Evolutionary conservation across 257 asterid genomes (phyloP).

Genomic region (Ocimum tenuiflorum): DNA sequence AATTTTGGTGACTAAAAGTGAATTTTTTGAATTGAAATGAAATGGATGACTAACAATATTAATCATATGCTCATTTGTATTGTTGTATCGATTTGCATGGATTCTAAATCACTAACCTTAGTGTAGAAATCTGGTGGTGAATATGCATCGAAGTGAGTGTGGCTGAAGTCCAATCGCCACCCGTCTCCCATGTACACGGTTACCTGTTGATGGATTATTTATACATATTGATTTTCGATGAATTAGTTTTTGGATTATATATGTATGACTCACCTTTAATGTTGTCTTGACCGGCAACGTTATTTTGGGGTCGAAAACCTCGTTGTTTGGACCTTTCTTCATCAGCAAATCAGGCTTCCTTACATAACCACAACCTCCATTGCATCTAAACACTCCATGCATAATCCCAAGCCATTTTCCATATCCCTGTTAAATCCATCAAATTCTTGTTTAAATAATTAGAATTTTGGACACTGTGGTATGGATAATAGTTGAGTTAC

Average conservation of each 20-base stretch:
- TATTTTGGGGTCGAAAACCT: slow-evolving; percentile 63
- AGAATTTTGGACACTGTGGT: too few species aligned
- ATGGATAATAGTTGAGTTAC: too few species aligned
- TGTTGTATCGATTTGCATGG: too few species aligned
- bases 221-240: neutral
- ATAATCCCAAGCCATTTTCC: slow-evolving; percentile 79
- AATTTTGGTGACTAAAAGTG: too few species aligned
- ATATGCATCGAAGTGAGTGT: slow-evolving; percentile 72
- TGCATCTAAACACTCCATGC: slow-evolving; percentile 81
- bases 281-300: slow-evolving; percentile 44
- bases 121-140: slow-evolving; percentile 87
- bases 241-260: neutral
- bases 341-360: slow-evolving; percentile 67
- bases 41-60: too few species aligned
- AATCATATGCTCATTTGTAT: too few species aligned
- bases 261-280: slow-evolving; percentile 36
- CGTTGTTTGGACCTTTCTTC: slow-evolving; percentile 32
- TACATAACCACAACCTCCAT: slow-evolving; percentile 77
- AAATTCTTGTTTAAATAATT: too few species aligned
- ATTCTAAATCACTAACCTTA: slow-evolving; percentile 36
- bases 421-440: slow-evolving; percentile 40
- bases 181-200: slow-evolving; percentile 77
- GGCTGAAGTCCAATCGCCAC: slow-evolving; percentile 83
- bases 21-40: too few species aligned
- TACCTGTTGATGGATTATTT: slow-evolving; percentile 29